Evolutionary conservation across 2,329 filamentous ascomycete genomes (phyloP).

Genomic region (Colletotrichum sp.): DNA sequence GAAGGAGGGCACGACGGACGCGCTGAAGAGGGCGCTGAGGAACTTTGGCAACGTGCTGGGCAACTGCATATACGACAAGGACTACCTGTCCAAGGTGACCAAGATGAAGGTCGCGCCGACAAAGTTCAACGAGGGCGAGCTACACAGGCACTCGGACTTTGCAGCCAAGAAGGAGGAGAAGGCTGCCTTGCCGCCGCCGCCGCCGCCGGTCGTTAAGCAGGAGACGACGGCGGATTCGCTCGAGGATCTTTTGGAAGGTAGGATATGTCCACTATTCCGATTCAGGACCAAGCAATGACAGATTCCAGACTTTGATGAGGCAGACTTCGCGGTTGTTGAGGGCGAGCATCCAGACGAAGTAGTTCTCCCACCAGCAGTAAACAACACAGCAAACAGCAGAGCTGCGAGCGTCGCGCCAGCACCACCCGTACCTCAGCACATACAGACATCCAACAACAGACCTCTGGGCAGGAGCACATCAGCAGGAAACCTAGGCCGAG

Average conservation of each 20-base stretch:
- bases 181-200: slow-evolving; percentile 4
- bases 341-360: slow-evolving; percentile 80
- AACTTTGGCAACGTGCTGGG: slow-evolving; percentile 96
- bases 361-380: slow-evolving; percentile 50
- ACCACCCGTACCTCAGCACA: slow-evolving; percentile 26
- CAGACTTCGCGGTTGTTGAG: slow-evolving; percentile 73
- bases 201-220: slow-evolving; percentile 27
- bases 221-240: slow-evolving; percentile 50
- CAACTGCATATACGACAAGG: slow-evolving; percentile 99
- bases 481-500: slow-evolving; percentile 29
- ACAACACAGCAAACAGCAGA: slow-evolving; percentile 25
- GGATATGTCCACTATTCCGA: slow-evolving; percentile 10
- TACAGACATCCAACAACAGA: slow-evolving; percentile 42
- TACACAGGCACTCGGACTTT: slow-evolving; percentile 83
- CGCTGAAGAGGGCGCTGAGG: slow-evolving; percentile 83
- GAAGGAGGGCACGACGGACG: slow-evolving; percentile 97
- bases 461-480: slow-evolving; percentile 34
- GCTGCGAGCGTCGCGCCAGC: slow-evolving; percentile 29
- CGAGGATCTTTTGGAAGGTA: slow-evolving; percentile 56
- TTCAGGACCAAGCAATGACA: background rate
- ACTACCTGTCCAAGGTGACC: slow-evolving; percentile 87
- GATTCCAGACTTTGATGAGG: slow-evolving; percentile 70
- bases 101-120: slow-evolving; percentile 83
- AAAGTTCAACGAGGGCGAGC: slow-evolving; percentile 78
- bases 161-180: slow-evolving; percentile 60